These are phyloP conservation scores for Leccinum imitatum DNA, from an alignment of 768 basidiomycete genomes.

Conservation along the genomic window DNA sequence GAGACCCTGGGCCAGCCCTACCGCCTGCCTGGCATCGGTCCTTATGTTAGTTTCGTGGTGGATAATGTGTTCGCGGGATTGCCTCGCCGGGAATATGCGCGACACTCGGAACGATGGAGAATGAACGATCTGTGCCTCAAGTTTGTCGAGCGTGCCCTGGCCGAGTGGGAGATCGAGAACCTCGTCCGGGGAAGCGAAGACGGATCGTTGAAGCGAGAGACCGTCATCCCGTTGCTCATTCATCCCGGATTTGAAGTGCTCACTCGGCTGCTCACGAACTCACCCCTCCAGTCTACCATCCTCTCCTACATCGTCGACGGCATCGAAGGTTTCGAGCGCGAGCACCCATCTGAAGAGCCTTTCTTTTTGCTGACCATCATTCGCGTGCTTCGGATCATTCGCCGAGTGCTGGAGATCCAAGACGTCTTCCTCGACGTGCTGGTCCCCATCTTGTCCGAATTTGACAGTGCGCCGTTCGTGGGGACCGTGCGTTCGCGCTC, in stretches of 20 bases:
- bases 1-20: too few relatives aligned
- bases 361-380: conserved; percentile 74
- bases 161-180: conserved; percentile 76
- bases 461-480: conserved; percentile 53
- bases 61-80: too few relatives aligned
- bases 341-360: conserved; percentile 64
- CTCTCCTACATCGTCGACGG: conserved; percentile 83
- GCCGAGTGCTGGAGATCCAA: conserved; percentile 81
- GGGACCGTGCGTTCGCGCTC: conserved; percentile 62
- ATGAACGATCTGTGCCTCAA: too few relatives aligned
- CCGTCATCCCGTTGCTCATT: conserved; percentile 52
- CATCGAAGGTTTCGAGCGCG: conserved; percentile 70
- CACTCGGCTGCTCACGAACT: conserved; percentile 71
- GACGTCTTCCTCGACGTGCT: conserved; percentile 88
- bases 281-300: conserved; percentile 69
- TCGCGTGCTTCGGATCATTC: conserved; percentile 78
- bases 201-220: conserved; percentile 48
- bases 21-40: too few relatives aligned
- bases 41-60: too few relatives aligned
- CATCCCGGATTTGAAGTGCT: conserved; percentile 92
- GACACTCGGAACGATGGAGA: too few relatives aligned
- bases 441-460: conserved; percentile 72
- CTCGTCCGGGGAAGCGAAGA: conserved; percentile 61
- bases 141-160: conserved; percentile 40
- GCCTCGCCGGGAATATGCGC: too few relatives aligned